phyloP scores from a whole-genome alignment of 2,329 filamentous ascomycete genomes.

The Alternaria novae-zelandiae region DNA sequence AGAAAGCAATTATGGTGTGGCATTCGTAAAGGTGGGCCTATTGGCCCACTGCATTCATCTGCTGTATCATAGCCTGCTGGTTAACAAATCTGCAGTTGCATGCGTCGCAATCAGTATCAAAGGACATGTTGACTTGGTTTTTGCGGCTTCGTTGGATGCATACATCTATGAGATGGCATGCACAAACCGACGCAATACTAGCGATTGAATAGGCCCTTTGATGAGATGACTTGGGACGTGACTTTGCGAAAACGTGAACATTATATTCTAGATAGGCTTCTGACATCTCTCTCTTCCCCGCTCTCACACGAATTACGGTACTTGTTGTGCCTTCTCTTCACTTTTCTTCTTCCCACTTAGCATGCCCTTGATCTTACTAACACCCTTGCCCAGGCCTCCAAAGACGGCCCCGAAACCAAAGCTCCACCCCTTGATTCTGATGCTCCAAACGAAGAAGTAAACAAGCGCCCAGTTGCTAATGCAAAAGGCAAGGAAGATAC shows the following conservation, averaged over 20 bases:
- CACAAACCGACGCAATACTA: not conserved
- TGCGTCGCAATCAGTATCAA: constrained; percentile 13
- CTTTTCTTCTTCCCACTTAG: constrained; percentile 15
- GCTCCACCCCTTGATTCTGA: constrained; percentile 71
- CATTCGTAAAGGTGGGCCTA: not conserved
- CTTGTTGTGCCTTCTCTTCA: constrained; percentile 4
- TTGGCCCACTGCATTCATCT: constrained; percentile 23
- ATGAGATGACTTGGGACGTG: not conserved
- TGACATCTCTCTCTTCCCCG: not conserved
- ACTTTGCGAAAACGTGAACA: not conserved
- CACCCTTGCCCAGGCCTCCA: constrained; percentile 50
- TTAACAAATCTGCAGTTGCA: constrained; percentile 18
- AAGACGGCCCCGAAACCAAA: constrained; percentile 71
- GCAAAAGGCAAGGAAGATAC: constrained; percentile 74
- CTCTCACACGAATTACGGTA: not conserved
- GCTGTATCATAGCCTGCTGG: constrained; percentile 12
- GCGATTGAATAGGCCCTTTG: not conserved
- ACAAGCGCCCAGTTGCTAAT: constrained; percentile 74
- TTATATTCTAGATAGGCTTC: not conserved
- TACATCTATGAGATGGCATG: not conserved
- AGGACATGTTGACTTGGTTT: constrained; percentile 2
- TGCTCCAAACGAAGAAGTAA: constrained; percentile 79
- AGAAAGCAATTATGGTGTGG: not conserved
- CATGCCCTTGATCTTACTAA: constrained; percentile 19
- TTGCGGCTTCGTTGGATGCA: not conserved